Percentiles rank a stretch among this genome's conserved stretches.
phyloP scores from a whole-genome alignment of 2,329 filamentous ascomycete genomes.

The Penicillium psychrosexuale region DNA sequence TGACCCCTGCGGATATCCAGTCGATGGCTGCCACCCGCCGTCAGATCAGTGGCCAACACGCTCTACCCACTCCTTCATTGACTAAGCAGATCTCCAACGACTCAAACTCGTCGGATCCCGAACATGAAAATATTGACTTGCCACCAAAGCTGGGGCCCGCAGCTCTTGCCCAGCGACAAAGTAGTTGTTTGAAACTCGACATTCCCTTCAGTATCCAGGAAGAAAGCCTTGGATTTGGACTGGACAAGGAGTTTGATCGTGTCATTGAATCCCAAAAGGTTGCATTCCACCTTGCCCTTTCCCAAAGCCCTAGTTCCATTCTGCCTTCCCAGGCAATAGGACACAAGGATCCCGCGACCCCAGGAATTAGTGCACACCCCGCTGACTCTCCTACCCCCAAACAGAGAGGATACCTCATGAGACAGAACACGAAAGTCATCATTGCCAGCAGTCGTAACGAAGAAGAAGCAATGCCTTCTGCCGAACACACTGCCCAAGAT shows the following conservation, averaged over 20 bases:
- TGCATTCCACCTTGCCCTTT: conserved; percentile 52
- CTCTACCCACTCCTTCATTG: conserved; percentile 33
- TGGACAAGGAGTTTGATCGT: conserved; percentile 89
- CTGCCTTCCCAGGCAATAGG: conserved; percentile 12
- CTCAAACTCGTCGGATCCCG: conserved; percentile 14
- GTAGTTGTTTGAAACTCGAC: conserved; percentile 77
- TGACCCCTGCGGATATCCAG: conserved; percentile 77
- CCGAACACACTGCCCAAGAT: conserved; percentile 25
- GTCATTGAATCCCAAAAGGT: conserved; percentile 98
- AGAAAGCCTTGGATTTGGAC: conserved; percentile 72
- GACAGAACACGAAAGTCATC: conserved; percentile 96
- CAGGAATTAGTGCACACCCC: conserved; percentile 39
- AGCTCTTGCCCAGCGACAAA: conserved; percentile 54
- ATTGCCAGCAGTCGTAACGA: conserved; percentile 76
- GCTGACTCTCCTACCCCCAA: conserved; percentile 62
- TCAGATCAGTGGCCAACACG: conserved; percentile 73
- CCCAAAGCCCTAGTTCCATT: conserved; percentile 27
- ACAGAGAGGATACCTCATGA: conserved; percentile 98
- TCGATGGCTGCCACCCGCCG: conserved; percentile 84
- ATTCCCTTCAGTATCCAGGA: conserved; percentile 68
- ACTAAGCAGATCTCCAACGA: conserved; percentile 24
- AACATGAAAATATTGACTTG: conserved; percentile 12
- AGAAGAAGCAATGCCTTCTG: conserved; percentile 44
- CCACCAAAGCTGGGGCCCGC: conserved; percentile 26
- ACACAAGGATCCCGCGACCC: conserved; percentile 18